Conservation (phyloP, 306 rosid genomes). For the Vicia sativa region DNA sequence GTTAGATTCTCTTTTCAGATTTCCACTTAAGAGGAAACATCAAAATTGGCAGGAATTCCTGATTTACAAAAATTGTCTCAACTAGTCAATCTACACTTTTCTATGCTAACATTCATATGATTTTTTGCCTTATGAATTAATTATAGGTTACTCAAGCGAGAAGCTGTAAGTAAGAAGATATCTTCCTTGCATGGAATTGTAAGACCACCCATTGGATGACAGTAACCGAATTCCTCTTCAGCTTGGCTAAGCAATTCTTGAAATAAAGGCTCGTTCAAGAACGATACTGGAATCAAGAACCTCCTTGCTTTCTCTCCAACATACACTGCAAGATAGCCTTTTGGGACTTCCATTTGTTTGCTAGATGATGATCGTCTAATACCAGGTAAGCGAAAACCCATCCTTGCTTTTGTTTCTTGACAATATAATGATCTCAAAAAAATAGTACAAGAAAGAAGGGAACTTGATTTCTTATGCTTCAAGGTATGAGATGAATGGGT, state of each 20-base stretch:
- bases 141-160: slow-evolving; percentile 27
- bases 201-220: slow-evolving; percentile 38
- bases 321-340: slow-evolving; percentile 54
- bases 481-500: too few relatives aligned
- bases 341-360: slow-evolving; percentile 41
- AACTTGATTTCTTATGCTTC: neutral
- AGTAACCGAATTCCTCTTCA: too few relatives aligned
- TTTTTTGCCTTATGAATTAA: neutral
- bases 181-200: slow-evolving; percentile 55
- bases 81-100: neutral
- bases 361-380: slow-evolving; percentile 1
- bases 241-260: too few relatives aligned
- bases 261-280: too few relatives aligned
- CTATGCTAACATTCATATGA: neutral
- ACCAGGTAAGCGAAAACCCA: too few relatives aligned
- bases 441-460: neutral
- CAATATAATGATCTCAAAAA: slow-evolving; percentile 8
- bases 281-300: too few relatives aligned
- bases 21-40: neutral
- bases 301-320: slow-evolving; percentile 42
- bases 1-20: neutral
- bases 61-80: slow-evolving; percentile 11
- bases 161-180: slow-evolving; percentile 40
- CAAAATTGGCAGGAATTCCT: neutral
- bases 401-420: too few relatives aligned